Evolutionary conservation across 2,329 filamentous ascomycete genomes (phyloP), one percentile per base, ranked within the genome.

Genomic region (Colletotrichum ledebouriae): DNA sequence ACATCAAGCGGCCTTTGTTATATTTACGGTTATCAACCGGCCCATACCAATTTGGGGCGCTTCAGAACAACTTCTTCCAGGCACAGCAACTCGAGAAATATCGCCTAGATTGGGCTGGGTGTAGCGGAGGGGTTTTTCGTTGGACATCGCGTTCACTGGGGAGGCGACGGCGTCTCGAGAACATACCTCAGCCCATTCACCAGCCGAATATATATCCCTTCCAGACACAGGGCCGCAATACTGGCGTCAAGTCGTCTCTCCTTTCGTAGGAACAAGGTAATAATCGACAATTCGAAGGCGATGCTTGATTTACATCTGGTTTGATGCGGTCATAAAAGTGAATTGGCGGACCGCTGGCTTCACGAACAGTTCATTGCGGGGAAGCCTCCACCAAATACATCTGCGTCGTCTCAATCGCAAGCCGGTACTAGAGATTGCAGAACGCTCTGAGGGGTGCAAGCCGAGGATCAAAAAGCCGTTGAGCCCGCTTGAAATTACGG

Each of bases 81-180:
- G 17, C 17, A 47, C 0, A 47, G 1, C 0, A 22, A 47, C 0
- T 2, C 17, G 44, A 12, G 2, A 47, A 9, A 0, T 0, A 13
- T 22, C 17, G 10, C 17, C 17, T 47, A 9, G 10, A 22, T 47
- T 17, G 44, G 17, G 0, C 44, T 10, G 42, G 42, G 0, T 0
- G 0, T n/a, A 6, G 44, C 4, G 17, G 44, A 0, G 44, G 13
- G 17, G 17, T 20, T 13, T 13, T 47, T 10, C 44, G 0, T 22
- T 47, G 10, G 10, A 22, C 4, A 12, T 22, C 44, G 10, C 13
- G 10, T 47, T 17, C 3, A 3, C 17, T 12, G 2, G 1, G n/a
- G 13, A 47, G 17, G 9, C 2, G 1, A 46, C 10, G 17, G 17
- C 4, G 5, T 1, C 44, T 1, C 4, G 2, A 6, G 4, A 9